Base-by-base conservation (phyloP, 2,329 filamentous ascomycete genomes). In the Colletotrichum zoysiae region DNA sequence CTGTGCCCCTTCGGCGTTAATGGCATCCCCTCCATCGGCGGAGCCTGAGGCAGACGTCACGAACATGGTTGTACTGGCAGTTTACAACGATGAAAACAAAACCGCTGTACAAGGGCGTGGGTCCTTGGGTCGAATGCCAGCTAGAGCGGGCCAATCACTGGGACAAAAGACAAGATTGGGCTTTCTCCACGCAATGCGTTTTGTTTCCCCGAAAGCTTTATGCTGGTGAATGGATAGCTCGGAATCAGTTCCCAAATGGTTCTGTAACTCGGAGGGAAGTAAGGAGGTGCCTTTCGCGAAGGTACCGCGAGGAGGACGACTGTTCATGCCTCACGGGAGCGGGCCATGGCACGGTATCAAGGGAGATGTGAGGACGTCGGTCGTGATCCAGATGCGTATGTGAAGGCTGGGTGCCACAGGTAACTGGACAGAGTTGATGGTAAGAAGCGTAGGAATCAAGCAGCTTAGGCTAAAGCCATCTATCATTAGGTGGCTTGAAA, bases 401-500 rank as follows among this genome's bases (percentile, higher is more conserved):
- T 72, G 70, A 65, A 70, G 66, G 67, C 59, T 57, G 60, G 48
- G 26, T 57, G 65, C 46, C 51, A 50, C 26, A 33, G 26, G 61
- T 61, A 65, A 46, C 70, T 56, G 46, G 18, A 56, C 60, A 70
- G 66, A 60, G 48, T 23, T 59, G 48, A 38, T 63, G 60, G 30
- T 55, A 53, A 64, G 53, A 38, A 64, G 70, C 65, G 60, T 61
- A 42, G 42, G 70, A 56, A 66, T 51, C n/a, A 40, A 64, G 55
- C 23, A 72, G 70, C 40, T 60, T 61, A 70, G 70, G 46, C 66
- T 60, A 59, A 55, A 70, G 65, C 53, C 65, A 72, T 72, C 60
- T 72, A 60, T 60, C 53, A 50, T 56, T 48, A 70, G 66, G 55
- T 70, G 66, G 70, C 70, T 72, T 56, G 33, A 72, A 72, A 72